These are phyloP conservation scores for Arthrobotrys pseudoclavata DNA, from an alignment of 2,329 filamentous ascomycete genomes.

Conservation along the genomic window DNA sequence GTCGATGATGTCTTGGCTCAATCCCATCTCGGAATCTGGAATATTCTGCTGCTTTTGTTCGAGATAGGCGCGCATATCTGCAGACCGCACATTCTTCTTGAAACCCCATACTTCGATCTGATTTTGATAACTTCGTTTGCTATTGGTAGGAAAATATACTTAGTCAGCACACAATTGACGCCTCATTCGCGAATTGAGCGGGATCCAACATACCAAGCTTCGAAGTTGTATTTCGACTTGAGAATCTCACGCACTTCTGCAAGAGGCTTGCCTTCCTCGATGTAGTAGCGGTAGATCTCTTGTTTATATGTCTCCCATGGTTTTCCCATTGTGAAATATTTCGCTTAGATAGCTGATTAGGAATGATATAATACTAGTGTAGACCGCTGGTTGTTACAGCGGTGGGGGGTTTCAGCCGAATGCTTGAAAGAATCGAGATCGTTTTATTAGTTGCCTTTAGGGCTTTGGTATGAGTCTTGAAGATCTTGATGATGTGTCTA, in stretches of 20 bases:
- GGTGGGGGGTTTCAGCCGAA: slow-evolving; percentile 37
- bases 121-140: slow-evolving; percentile 60
- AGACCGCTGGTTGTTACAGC: background rate
- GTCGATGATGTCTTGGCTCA: slow-evolving; percentile 58
- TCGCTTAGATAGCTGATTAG: slow-evolving; percentile 30
- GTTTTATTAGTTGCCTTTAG: slow-evolving; percentile 41
- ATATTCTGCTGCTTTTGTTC: slow-evolving; percentile 55
- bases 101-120: slow-evolving; percentile 60
- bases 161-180: slow-evolving; percentile 46
- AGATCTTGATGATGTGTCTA: slow-evolving; percentile 46
- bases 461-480: slow-evolving; percentile 41
- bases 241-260: slow-evolving; percentile 59
- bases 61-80: slow-evolving; percentile 58
- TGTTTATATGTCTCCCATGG: slow-evolving; percentile 60
- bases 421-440: slow-evolving; percentile 38
- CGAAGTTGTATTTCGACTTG: slow-evolving; percentile 58
- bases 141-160: slow-evolving; percentile 34
- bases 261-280: slow-evolving; percentile 56
- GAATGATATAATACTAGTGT: slow-evolving; percentile 24
- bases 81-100: slow-evolving; percentile 59
- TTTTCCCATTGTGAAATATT: slow-evolving; percentile 55
- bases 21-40: slow-evolving; percentile 55
- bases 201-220: slow-evolving; percentile 51
- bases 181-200: slow-evolving; percentile 1
- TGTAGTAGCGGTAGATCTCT: slow-evolving; percentile 59